Evolutionary conservation across 192 early-diverging fungal species (phyloP), one percentile per base, ranked within the genome.

Genomic region (Oehlia diaphana): DNA sequence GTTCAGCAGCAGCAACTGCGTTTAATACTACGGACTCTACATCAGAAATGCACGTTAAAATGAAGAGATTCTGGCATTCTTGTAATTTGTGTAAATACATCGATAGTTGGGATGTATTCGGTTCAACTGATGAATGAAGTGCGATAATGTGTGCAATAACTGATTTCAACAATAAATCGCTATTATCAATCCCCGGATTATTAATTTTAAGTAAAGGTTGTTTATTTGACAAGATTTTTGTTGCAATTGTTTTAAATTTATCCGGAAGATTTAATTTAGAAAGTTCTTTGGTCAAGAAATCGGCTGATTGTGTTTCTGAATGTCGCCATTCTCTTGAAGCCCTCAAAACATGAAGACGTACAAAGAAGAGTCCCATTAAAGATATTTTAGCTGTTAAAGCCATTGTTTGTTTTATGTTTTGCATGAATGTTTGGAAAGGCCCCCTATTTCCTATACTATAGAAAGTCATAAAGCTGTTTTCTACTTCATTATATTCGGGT

Each of bases 141-240:
- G 39, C n/a, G 73, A 78, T 73, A 9, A 73, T 49, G 26, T 78
- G 77, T 12, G n/a, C 37, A 35, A 78, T 21, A 16, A 78, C 77
- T n/a, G 77, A 78, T 75, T 78, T 78, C 39, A 78, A 35, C 5
- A 78, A 23, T 23, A 78, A 78, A n/a, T 35, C 77, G 1, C 26
- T 69, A 61, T 78, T 28, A 61, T 19, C 3, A 78, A 28, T 35
- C 16, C 16, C 19, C 19, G 23, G 14, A n/a, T 26, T n/a, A 26
- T 13, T 19, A 7, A 78, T n/a, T 23, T 47, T 12, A 37, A 79
- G 33, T 61, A 79, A 74, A 3, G 78, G 72, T 33, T 75, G 47
- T 3, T 14, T n/a, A 72, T 79, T 74, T 4, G 10, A 23, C 14
- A 79, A 21, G 14, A 73, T 37, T 9, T 23, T 79, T 21, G 23